A percentile compares a stretch with the other conserved stretches of the same genome.
These are phyloP conservation scores for Trametes elegans DNA, from an alignment of 768 basidiomycete species.

Conservation along the genomic window DNA sequence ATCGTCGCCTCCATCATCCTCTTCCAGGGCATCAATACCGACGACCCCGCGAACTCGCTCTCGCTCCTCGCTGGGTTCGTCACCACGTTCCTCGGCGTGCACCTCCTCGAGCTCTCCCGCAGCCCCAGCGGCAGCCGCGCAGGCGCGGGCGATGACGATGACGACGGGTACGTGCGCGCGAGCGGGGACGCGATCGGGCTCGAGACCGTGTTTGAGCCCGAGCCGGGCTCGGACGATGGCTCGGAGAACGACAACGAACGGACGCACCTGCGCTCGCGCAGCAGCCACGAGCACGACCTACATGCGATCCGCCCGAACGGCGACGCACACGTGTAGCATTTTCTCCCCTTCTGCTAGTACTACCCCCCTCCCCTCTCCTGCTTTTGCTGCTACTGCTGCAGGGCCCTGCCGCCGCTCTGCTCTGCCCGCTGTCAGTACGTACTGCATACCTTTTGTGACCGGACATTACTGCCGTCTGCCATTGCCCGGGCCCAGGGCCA, in stretches of 20 bases:
- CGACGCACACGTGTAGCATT: conserved; percentile 3
- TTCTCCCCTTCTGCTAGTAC: too few species aligned
- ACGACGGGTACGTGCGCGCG: conserved; percentile 13
- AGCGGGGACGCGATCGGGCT: conserved; percentile 16
- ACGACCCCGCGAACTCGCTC: conserved; percentile 74
- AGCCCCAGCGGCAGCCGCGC: conserved; percentile 36
- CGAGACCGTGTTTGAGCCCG: conserved; percentile 17
- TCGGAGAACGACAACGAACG: conserved; percentile 19
- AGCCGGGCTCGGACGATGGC: too few species aligned
- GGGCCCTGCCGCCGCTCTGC: too few species aligned
- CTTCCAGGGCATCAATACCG: conserved; percentile 96
- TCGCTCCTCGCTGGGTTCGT: conserved; percentile 89
- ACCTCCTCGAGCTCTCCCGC: conserved; percentile 84
- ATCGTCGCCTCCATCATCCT: conserved; percentile 93
- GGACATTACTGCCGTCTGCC: too few species aligned
- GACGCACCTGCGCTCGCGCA: conserved; percentile 9
- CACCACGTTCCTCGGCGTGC: conserved; percentile 94
- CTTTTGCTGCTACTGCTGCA: too few species aligned
- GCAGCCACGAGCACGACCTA: conserved; percentile 2
- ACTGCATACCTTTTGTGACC: too few species aligned
- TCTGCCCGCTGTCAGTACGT: too few species aligned
- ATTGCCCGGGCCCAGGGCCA: too few species aligned
- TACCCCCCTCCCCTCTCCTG: too few species aligned
- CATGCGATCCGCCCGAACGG: background rate
- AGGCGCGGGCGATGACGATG: background rate